phyloP scores from a whole-genome alignment of 306 rosid species.

The Astragalus glycyphyllos region DNA sequence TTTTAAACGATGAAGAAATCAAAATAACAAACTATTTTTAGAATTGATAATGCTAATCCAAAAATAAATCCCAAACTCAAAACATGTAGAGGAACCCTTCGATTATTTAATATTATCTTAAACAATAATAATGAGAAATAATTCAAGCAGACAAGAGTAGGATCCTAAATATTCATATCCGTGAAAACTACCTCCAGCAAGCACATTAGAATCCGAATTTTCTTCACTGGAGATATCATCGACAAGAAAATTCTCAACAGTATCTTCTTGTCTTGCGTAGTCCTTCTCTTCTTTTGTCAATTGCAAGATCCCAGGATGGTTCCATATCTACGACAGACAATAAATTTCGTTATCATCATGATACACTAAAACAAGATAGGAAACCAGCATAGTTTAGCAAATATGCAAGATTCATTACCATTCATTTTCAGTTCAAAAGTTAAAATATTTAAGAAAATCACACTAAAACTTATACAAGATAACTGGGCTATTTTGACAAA shows the following conservation, averaged over 20 bases:
- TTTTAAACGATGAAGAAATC: neutral
- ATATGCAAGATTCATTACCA: slow-evolving; percentile 27
- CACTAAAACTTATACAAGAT: slow-evolving; percentile 26
- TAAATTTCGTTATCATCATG: slow-evolving; percentile 37
- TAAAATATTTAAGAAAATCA: slow-evolving; percentile 12
- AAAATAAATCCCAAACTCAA: neutral
- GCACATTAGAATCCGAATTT: slow-evolving; percentile 74
- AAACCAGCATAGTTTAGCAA: slow-evolving; percentile 30
- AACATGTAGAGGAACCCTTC: neutral
- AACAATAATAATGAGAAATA: slow-evolving; percentile 7
- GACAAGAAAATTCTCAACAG: slow-evolving; percentile 86
- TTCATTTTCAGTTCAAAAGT: slow-evolving; percentile 20
- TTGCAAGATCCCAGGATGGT: slow-evolving; percentile 99
- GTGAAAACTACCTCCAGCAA: slow-evolving; percentile 65
- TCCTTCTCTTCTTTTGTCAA: slow-evolving; percentile 80
- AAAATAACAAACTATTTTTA: neutral
- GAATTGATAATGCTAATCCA: slow-evolving; percentile 2
- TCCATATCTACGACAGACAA: slow-evolving; percentile 84
- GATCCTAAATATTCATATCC: slow-evolving; percentile 24
- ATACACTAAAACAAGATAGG: slow-evolving; percentile 34
- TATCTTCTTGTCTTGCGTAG: slow-evolving; percentile 70
- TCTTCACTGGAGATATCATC: slow-evolving; percentile 96
- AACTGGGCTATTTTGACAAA: slow-evolving; percentile 21
- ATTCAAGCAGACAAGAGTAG: slow-evolving; percentile 28
- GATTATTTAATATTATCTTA: slow-evolving; percentile 12